phyloP scores from a whole-genome alignment of 768 basidiomycete genomes.

The Trametes sanguinea region DNA sequence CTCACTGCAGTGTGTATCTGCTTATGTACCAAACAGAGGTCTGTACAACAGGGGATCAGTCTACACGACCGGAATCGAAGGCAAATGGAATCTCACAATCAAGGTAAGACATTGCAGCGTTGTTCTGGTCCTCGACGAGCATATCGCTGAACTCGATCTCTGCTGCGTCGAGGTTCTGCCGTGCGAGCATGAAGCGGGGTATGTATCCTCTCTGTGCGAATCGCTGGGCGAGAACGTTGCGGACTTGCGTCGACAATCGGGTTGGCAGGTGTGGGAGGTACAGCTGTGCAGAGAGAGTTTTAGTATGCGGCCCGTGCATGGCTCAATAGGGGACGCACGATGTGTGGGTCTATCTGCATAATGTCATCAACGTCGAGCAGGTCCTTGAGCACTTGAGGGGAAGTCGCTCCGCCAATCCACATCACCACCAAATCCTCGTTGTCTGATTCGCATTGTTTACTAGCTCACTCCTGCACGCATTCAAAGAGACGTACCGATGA shows the following conservation, averaged over 20 bases:
- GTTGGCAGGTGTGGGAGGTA: constrained; percentile 71
- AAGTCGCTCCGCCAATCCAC: constrained; percentile 86
- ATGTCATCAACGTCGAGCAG: constrained; percentile 85
- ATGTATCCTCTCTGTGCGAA: constrained; percentile 52
- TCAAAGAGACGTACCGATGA: constrained; percentile 63
- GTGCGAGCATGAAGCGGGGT: constrained; percentile 70
- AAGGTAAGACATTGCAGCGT: constrained; percentile 88
- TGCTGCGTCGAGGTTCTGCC: constrained; percentile 89
- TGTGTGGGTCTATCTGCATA: constrained; percentile 61
- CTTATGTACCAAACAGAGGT: constrained; percentile 43
- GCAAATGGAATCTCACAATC: constrained; percentile 65
- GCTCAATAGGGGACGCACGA: constrained; percentile 50
- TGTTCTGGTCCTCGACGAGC: constrained; percentile 96
- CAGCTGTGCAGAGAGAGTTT: background rate
- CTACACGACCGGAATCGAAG: background rate
- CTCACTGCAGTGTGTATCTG: constrained; percentile 40
- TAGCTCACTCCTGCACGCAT: background rate
- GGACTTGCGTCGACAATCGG: constrained; percentile 78
- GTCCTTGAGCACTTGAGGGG: constrained; percentile 80
- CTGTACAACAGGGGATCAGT: constrained; percentile 15
- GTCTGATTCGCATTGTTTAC: constrained; percentile 48
- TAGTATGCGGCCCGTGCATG: too few relatives aligned
- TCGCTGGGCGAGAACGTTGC: constrained; percentile 79
- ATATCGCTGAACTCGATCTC: constrained; percentile 98
- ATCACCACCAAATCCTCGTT: constrained; percentile 87